Conservation (phyloP, 176 grass and related monocot genomes). For the Hordeum marinum region DNA sequence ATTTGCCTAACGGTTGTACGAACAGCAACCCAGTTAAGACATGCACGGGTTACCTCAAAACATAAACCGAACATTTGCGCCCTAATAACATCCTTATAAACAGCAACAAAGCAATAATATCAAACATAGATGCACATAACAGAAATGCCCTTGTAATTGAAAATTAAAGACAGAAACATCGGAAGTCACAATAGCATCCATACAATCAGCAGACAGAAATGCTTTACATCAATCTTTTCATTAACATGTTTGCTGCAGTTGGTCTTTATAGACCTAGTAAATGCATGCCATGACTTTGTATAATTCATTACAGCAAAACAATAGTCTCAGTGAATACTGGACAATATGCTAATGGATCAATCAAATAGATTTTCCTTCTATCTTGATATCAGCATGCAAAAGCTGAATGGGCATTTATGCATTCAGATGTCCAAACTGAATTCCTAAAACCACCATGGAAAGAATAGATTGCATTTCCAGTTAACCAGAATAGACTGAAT, state of each 20-base stretch:
- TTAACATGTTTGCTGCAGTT: neutral
- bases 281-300: neutral
- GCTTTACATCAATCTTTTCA: neutral
- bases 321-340: neutral
- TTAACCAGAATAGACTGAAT: neutral
- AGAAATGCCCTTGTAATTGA: neutral
- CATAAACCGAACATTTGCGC: neutral
- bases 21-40: neutral
- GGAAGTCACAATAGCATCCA: neutral
- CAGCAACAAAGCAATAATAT: neutral
- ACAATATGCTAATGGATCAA: neutral
- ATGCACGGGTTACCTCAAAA: neutral
- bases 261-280: neutral
- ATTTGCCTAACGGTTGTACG: slow-evolving; percentile 41
- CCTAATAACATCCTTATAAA: neutral
- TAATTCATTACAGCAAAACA: neutral
- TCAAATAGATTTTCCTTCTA: neutral
- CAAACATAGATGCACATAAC: neutral
- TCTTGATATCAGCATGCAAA: neutral
- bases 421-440: neutral
- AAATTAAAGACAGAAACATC: neutral
- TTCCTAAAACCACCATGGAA: neutral
- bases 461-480: neutral
- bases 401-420: neutral
- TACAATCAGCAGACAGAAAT: neutral